These are phyloP conservation scores for Chenopodium album DNA, from an alignment of 148 eudicot species.

Conservation along the genomic window DNA sequence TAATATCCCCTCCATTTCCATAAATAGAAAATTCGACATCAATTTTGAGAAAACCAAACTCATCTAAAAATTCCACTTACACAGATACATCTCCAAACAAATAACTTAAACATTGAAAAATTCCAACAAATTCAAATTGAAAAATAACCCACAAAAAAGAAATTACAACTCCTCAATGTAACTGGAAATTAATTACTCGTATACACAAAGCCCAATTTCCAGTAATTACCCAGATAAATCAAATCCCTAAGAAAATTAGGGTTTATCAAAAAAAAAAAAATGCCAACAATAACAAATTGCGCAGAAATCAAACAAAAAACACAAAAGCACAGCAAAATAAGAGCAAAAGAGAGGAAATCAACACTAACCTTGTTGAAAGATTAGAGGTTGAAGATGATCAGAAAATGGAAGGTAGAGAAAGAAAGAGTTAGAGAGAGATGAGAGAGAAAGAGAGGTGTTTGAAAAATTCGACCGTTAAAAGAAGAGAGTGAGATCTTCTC, in stretches of 20 bases:
- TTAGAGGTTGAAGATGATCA: background rate
- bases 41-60: background rate
- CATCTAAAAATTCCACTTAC: background rate
- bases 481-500: no score
- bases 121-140: background rate
- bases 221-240: no score
- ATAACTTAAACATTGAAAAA: background rate
- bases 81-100: background rate
- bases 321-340: background rate
- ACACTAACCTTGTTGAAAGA: constrained; percentile 3
- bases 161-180: background rate
- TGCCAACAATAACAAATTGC: background rate
- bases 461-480: constrained; percentile 34
- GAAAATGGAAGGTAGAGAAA: background rate
- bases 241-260: background rate
- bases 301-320: background rate
- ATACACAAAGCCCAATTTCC: no score
- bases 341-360: background rate
- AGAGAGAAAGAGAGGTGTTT: background rate
- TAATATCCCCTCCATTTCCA: background rate
- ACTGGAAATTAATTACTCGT: no score
- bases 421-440: background rate
- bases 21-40: background rate
- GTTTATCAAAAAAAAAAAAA: background rate
- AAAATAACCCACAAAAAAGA: background rate